Evolutionary conservation across 1,139 yeast species (phyloP), one percentile per base, ranked within the genome.

Genomic region (Hyphopichia wangnamkhiaoensis): DNA sequence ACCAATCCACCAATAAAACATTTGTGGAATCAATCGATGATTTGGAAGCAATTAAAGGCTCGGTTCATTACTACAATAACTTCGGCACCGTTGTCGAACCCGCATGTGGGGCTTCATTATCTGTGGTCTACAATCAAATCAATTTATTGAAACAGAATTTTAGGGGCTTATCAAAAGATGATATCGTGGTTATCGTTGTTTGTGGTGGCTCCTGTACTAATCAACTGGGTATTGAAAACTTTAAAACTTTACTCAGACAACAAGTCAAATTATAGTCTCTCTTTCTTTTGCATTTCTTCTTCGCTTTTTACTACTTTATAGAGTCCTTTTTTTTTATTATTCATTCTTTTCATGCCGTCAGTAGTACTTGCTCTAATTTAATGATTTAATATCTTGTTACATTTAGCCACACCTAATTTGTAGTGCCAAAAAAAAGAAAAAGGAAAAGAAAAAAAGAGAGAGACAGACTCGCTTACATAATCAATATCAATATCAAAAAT

Each of bases 21-120:
- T 44, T 46, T 33, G 52, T 64, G 17, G 62, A 54, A 23, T 49
- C 58, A 7, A 57, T 68, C 25, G 71, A 68, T 40, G 76, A 70
- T 41, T 36, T 46, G 16, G 74, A 69, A 27, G 68, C 74, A 1
- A 53, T 64, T 2, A 49, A 50, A 32, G 73, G 65, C 0, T 45
- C 58, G 2, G 47, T 68, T 12, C 56, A 58, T 25, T 61, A 54
- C 39, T 56, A 54, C 40, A 55, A 59, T 9, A 46, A 43, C 9
- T 60, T 63, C 25, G 56, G 58, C 2, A 46, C 40, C 16, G 38
- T 56, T 15, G 63, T 68, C 3, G 75, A 70, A 42, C 74, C 75
- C 1, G 74, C 76, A 1, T 70, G 75, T 50, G 75, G 75, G 1
- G 74, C 74, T 0, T 58, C 73, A 1, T 47, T 62, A 13, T 50